Evolutionary conservation across 2,329 filamentous ascomycete species (phyloP), one percentile per base, ranked within the genome.

Genomic region (Alternaria arborescens): DNA sequence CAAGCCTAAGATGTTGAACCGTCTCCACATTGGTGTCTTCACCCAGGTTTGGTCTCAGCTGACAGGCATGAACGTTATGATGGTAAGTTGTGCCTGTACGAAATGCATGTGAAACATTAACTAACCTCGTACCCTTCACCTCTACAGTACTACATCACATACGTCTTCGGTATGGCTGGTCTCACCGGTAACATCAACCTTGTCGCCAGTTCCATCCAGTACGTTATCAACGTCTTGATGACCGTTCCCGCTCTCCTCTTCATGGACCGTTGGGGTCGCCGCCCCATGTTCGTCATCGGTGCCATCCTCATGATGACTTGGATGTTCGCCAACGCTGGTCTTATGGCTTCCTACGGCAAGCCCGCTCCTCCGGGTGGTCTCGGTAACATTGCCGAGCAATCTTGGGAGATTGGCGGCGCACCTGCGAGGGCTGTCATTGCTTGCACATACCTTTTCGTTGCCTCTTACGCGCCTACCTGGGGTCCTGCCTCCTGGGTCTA

Each of bases 221-320:
- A 91, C 74, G 84, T 93, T 69, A 92, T 94, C 82, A 94, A 94
- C 76, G 91, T 94, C 1, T 61, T 89, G 53, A 91, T 92, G 88
- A 94, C 92, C 0, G 76, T 94, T 3, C 90, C 91, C 0, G 91
- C 91, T 1, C 84, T 94, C 24, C 78, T 94, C 58, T 94, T 83
- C 81, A 86, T 94, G 69, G 91, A 95, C 68, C 83, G 84, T 56
- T 92, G 89, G 88, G 92, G 92, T 47, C 91, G 91, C 65, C 91
- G 90, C 42, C 82, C 82, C 1, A 86, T 89, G 5, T 82, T 92
- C 36, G 81, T 92, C n/a, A 72, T 88, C 26, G 90, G 90, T 50
- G 86, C 89, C 6, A 78, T 85, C 24, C 79, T 90, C 47, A 92
- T 92, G 89, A 75, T 75, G 75, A 82, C 82, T 6, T 89, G 85